Percentiles rank a stretch among this genome's conserved stretches.
Conservation (phyloP, 2,329 filamentous ascomycete species). For the Aureobasidium sp. region DNA sequence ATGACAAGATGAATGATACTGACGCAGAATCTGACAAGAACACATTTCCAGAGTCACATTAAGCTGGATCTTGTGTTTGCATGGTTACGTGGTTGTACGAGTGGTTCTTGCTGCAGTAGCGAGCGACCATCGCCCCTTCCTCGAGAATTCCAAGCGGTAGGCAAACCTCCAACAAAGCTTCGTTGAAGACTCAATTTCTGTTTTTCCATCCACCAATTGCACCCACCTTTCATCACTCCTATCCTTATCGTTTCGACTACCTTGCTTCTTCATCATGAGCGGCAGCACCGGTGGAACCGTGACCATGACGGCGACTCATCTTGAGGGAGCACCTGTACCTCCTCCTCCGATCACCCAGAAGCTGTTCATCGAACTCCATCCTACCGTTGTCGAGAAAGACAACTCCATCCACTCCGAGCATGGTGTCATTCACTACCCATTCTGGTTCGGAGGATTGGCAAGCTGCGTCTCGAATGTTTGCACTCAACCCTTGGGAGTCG, state of each 20-base stretch:
- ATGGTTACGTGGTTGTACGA: background rate
- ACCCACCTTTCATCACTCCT: background rate
- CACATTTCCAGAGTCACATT: background rate
- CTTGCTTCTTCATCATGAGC: background rate
- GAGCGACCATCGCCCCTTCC: background rate
- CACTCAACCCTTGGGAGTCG: conserved; percentile 20
- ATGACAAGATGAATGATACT: too few relatives aligned
- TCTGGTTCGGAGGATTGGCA: conserved; percentile 19
- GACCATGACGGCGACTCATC: conserved; percentile 1
- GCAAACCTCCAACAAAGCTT: background rate
- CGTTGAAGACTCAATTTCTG: background rate
- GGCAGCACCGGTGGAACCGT: conserved; percentile 1
- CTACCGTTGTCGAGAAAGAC: conserved; percentile 18
- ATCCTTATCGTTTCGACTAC: background rate
- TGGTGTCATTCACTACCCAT: conserved; percentile 20
- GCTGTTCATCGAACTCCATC: conserved; percentile 15
- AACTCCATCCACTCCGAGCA: conserved; percentile 20
- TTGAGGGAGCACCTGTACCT: conserved; percentile 13
- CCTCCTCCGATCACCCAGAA: conserved; percentile 14
- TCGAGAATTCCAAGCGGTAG: background rate
- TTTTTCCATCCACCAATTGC: background rate
- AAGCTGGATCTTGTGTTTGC: background rate
- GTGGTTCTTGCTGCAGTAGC: background rate
- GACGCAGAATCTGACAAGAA: background rate
- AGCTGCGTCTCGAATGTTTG: conserved; percentile 18